Conservation (phyloP, 176 grass and related monocot species). For the Miscanthus lutarioriparius region DNA sequence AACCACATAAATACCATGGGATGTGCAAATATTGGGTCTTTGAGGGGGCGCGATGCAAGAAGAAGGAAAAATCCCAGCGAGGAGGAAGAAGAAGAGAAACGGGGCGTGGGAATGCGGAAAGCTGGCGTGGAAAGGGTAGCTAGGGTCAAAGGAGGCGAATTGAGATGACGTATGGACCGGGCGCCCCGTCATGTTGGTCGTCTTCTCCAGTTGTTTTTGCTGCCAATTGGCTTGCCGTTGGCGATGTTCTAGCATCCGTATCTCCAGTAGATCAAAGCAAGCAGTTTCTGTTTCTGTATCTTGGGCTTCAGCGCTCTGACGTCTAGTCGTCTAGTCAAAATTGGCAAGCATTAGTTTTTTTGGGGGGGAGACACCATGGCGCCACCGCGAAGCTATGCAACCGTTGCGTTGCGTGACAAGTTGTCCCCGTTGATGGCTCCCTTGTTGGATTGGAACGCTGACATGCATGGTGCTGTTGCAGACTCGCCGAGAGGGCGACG, state of each 20-base stretch:
- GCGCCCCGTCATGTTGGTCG: too few species aligned
- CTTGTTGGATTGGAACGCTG: too few species aligned
- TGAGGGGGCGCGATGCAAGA: not conserved
- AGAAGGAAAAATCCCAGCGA: too few species aligned
- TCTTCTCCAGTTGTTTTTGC: too few species aligned
- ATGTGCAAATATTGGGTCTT: not conserved
- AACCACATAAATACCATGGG: not conserved
- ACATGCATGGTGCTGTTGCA: too few species aligned
- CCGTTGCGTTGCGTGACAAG: not conserved
- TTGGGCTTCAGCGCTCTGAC: not conserved
- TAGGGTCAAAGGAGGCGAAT: too few species aligned
- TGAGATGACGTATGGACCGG: too few species aligned
- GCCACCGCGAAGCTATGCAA: not conserved
- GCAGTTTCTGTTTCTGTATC: not conserved
- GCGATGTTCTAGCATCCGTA: not conserved
- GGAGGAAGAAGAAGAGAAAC: too few species aligned
- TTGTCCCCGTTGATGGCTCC: too few species aligned
- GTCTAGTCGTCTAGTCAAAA: not conserved
- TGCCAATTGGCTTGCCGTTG: not conserved
- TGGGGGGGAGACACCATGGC: not conserved
- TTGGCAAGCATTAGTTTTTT: not conserved
- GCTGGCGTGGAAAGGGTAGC: too few species aligned
- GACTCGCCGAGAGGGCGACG: too few species aligned
- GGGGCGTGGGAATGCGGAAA: too few species aligned
- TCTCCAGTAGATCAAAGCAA: not conserved